These are phyloP conservation scores for Alloascoidea hylecoeti DNA, from an alignment of 805 yeast species.

Conservation along the genomic window DNA sequence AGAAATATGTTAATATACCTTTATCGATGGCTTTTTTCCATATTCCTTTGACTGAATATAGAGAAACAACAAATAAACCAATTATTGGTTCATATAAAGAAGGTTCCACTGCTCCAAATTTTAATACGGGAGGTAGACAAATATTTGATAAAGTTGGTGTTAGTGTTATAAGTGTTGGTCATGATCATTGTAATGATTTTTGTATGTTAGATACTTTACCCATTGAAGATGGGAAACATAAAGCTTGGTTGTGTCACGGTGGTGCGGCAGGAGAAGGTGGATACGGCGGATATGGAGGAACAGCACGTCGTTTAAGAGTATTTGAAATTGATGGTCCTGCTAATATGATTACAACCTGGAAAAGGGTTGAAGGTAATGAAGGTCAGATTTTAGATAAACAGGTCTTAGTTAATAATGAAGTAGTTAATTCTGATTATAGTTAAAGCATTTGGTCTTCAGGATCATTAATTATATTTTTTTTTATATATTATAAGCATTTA, in stretches of 20 bases:
- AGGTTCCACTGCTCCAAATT: slow-evolving; percentile 63
- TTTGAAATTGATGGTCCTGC: slow-evolving; percentile 47
- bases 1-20: slow-evolving; percentile 25
- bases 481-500: too few species aligned
- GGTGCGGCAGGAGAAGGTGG: slow-evolving; percentile 95
- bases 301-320: slow-evolving; percentile 62
- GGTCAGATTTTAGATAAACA: slow-evolving; percentile 33
- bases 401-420: slow-evolving; percentile 30
- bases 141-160: slow-evolving; percentile 56
- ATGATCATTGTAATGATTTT: slow-evolving; percentile 91
- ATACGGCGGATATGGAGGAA: slow-evolving; percentile 86
- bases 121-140: slow-evolving; percentile 53
- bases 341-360: slow-evolving; percentile 49
- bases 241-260: slow-evolving; percentile 83
- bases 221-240: slow-evolving; percentile 16
- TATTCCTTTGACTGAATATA: slow-evolving; percentile 82
- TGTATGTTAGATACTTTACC: slow-evolving; percentile 44
- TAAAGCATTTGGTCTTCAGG: too few species aligned
- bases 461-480: too few species aligned
- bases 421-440: too few species aligned
- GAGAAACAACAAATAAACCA: slow-evolving; percentile 23
- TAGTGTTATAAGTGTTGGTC: slow-evolving; percentile 70
- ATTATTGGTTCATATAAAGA: slow-evolving; percentile 58
- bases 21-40: slow-evolving; percentile 87
- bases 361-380: slow-evolving; percentile 49